phyloP scores from a whole-genome alignment of 495 filamentous ascomycete species.

The Penicillium antarcticum region DNA sequence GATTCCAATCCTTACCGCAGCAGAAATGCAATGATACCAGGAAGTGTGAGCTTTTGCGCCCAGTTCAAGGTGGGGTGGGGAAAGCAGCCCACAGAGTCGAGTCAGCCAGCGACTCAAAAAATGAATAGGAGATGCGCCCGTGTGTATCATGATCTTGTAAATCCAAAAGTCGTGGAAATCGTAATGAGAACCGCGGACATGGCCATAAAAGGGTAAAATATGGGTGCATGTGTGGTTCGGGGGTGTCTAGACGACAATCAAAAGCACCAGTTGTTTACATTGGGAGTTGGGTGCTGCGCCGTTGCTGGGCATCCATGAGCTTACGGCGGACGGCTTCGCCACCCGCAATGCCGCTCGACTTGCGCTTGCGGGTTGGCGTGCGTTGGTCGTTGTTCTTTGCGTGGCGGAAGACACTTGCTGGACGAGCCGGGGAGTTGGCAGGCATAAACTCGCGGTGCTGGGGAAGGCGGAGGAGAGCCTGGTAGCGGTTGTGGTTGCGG shows the following conservation, averaged over 20 bases:
- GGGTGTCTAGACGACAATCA: too few species aligned
- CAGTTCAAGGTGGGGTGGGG: not conserved
- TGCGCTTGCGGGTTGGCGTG: slow-evolving; percentile 43
- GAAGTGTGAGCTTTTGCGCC: slow-evolving; percentile 1
- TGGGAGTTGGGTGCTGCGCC: slow-evolving; percentile 1
- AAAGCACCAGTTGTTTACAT: not conserved
- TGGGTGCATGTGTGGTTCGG: not conserved
- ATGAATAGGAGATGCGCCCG: slow-evolving; percentile 13
- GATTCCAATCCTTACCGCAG: not conserved
- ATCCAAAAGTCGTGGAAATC: slow-evolving; percentile 27
- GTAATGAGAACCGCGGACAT: not conserved
- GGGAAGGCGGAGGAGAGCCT: slow-evolving; percentile 62
- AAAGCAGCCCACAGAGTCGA: slow-evolving; percentile 7
- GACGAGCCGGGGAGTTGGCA: slow-evolving; percentile 42
- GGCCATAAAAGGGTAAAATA: not conserved
- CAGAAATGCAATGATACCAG: not conserved
- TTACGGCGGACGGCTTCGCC: slow-evolving; percentile 47
- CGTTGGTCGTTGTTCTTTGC: slow-evolving; percentile 42
- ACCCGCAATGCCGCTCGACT: slow-evolving; percentile 33
- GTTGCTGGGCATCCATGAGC: slow-evolving; percentile 41
- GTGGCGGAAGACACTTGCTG: slow-evolving; percentile 47
- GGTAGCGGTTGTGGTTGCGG: slow-evolving; percentile 70
- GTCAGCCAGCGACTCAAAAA: slow-evolving; percentile 25
- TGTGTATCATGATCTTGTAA: slow-evolving; percentile 27
- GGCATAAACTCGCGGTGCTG: slow-evolving; percentile 51